A percentile compares a stretch with the other conserved stretches of the same genome.
Evolutionary conservation across 1,284 basidiomycete genomes (phyloP).

Genomic region (Trichosporon asahii): DNA sequence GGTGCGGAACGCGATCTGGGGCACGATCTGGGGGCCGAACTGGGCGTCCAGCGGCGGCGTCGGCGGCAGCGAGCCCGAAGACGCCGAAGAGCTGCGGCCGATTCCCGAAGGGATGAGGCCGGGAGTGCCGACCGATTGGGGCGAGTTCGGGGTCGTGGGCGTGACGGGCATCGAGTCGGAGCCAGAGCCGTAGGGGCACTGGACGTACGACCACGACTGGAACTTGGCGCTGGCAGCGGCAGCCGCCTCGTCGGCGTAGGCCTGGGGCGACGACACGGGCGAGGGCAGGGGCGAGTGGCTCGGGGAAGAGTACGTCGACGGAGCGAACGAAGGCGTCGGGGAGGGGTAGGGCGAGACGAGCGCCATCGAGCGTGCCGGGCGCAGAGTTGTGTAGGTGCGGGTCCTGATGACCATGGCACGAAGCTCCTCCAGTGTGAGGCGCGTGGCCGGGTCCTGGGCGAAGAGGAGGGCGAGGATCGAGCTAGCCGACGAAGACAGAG

Average conservation of each 20-base stretch:
- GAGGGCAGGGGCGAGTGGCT: slow-evolving; percentile 2
- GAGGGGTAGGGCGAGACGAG: background rate
- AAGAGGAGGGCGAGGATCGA: slow-evolving; percentile 60
- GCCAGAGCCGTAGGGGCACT: background rate
- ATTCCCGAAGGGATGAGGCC: background rate
- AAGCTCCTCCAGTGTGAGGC: slow-evolving; percentile 63
- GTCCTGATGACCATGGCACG: slow-evolving; percentile 60
- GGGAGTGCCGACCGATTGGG: background rate
- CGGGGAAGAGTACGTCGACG: background rate
- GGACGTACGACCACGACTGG: background rate
- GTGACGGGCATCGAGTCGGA: slow-evolving; percentile 7
- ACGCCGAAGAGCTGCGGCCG: background rate
- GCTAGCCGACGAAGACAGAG: slow-evolving; percentile 58
- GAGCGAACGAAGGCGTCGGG: background rate
- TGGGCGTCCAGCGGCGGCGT: slow-evolving; percentile 2
- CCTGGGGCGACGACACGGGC: background rate
- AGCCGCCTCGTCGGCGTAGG: background rate
- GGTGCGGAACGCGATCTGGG: slow-evolving; percentile 1
- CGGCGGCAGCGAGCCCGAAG: slow-evolving; percentile 7
- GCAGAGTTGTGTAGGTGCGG: slow-evolving; percentile 61
- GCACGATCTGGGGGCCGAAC: background rate
- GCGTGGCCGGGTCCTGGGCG: slow-evolving; percentile 57
- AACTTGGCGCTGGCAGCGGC: background rate
- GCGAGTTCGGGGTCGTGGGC: background rate
- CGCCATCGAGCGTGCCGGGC: background rate